A percentile compares a stretch with the other conserved stretches of the same genome.
phyloP scores from a whole-genome alignment of 805 yeast species.

The Starmera pachycereana region DNA sequence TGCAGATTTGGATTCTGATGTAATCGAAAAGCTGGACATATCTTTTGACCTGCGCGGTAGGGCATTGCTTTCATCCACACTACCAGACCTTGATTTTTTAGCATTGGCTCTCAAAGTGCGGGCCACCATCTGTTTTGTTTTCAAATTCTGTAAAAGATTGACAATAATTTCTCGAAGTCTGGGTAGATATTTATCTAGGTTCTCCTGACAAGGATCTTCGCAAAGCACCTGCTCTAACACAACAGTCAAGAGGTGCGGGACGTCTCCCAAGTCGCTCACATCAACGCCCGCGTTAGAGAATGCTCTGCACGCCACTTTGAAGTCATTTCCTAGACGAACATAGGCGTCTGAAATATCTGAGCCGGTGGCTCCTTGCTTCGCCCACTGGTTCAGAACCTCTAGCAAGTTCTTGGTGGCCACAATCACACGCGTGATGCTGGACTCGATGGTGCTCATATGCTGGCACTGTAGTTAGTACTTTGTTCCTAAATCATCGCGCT shows the following conservation, averaged over 20 bases:
- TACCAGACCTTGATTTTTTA: neutral
- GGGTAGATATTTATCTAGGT: conserved; percentile 73
- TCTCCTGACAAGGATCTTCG: conserved; percentile 74
- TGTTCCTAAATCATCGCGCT: no score
- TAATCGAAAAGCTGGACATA: no score
- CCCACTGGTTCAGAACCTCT: conserved; percentile 88
- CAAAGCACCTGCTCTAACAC: conserved; percentile 82
- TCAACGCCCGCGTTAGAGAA: conserved; percentile 73
- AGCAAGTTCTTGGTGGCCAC: conserved; percentile 83
- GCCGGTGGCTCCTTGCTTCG: conserved; percentile 68
- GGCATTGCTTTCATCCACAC: no score
- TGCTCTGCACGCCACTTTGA: conserved; percentile 74
- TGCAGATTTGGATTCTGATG: no score
- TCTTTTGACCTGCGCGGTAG: no score
- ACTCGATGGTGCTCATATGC: conserved; percentile 49
- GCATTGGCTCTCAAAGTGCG: conserved; percentile 24
- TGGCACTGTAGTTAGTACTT: conserved; percentile 3
- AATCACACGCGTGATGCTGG: conserved; percentile 66
- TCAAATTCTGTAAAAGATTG: conserved; percentile 65
- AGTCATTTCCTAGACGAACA: conserved; percentile 89
- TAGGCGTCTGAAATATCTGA: conserved; percentile 82
- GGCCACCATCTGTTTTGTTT: conserved; percentile 61
- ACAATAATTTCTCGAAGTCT: conserved; percentile 80
- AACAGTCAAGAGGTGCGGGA: conserved; percentile 69
- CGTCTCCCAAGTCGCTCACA: conserved; percentile 79